These are phyloP conservation scores for Pseudozyma sp. DNA, from an alignment of 1,284 basidiomycete species.

Conservation along the genomic window DNA sequence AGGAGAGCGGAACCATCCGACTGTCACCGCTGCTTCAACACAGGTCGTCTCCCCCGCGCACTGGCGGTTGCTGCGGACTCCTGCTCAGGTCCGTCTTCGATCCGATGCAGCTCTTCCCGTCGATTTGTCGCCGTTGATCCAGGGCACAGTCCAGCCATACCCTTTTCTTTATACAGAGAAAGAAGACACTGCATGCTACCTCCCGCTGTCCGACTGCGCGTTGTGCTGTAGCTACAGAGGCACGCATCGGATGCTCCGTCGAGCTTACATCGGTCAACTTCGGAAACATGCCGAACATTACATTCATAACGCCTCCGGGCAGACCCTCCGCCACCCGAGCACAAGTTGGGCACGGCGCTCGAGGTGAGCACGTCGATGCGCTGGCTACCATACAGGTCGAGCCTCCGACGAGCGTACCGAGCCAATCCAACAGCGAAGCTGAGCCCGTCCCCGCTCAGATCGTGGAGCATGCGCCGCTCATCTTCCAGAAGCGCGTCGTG, in stretches of 20 bases:
- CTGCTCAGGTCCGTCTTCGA: too few relatives aligned
- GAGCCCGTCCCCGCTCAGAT: background rate
- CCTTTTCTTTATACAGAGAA: too few relatives aligned
- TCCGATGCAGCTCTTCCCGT: too few relatives aligned
- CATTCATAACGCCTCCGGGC: conserved; percentile 39
- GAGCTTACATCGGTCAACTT: background rate
- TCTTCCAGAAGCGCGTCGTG: conserved; percentile 40
- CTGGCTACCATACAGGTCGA: background rate
- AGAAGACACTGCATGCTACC: background rate
- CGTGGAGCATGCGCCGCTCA: conserved; percentile 19
- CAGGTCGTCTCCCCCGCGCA: too few relatives aligned
- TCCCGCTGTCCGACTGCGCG: background rate
- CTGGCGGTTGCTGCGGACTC: too few relatives aligned
- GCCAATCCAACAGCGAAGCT: conserved; percentile 4
- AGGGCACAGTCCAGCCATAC: too few relatives aligned
- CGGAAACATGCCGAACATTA: conserved; percentile 34
- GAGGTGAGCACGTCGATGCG: conserved; percentile 3
- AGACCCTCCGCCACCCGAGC: conserved; percentile 25
- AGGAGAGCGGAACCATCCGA: too few relatives aligned
- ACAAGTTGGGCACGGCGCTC: conserved; percentile 2
- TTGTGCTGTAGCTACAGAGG: background rate
- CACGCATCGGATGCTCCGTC: background rate
- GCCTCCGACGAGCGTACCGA: background rate
- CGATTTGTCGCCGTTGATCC: too few relatives aligned
- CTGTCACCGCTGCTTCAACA: too few relatives aligned